Evolutionary conservation across 139 green algal species (phyloP).

Genomic region (Yamagishiella unicocca): DNA sequence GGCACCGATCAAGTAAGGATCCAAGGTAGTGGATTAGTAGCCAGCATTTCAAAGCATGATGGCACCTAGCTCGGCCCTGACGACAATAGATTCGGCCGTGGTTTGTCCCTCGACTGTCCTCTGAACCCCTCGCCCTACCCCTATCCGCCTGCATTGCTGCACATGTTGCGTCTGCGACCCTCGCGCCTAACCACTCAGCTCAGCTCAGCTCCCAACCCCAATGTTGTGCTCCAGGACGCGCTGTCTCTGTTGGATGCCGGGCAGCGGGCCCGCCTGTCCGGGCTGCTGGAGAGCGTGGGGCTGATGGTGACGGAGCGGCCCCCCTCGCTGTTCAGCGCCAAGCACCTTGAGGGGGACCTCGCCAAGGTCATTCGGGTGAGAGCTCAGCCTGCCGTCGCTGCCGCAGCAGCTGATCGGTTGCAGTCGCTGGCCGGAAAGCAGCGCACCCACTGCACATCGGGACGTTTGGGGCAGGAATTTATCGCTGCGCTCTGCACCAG

Average conservation of each 20-base stretch:
- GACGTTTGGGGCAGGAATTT: too few species aligned
- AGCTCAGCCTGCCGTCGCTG: neutral
- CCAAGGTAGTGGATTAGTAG: too few species aligned
- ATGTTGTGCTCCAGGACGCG: neutral
- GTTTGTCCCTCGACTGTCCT: neutral
- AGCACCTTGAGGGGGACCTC: slow-evolving; percentile 83
- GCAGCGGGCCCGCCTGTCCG: slow-evolving; percentile 43
- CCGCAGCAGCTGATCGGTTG: neutral
- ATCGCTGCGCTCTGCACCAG: too few species aligned
- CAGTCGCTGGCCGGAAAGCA: too few species aligned
- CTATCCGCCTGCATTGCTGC: neutral
- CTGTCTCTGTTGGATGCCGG: neutral
- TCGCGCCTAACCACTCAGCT: neutral
- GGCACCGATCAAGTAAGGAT: too few species aligned
- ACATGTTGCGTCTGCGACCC: neutral
- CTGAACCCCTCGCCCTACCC: neutral
- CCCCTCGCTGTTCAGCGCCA: slow-evolving; percentile 71
- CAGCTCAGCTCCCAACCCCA: neutral
- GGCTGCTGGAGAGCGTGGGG: slow-evolving; percentile 81
- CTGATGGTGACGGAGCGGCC: slow-evolving; percentile 74
- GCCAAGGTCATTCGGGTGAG: slow-evolving; percentile 72
- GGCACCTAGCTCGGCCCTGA: too few species aligned
- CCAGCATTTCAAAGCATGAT: too few species aligned
- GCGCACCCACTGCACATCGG: too few species aligned
- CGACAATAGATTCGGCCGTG: too few species aligned